phyloP scores from a whole-genome alignment of 2,329 filamentous ascomycete species.

The Exophiala xenobiotica region DNA sequence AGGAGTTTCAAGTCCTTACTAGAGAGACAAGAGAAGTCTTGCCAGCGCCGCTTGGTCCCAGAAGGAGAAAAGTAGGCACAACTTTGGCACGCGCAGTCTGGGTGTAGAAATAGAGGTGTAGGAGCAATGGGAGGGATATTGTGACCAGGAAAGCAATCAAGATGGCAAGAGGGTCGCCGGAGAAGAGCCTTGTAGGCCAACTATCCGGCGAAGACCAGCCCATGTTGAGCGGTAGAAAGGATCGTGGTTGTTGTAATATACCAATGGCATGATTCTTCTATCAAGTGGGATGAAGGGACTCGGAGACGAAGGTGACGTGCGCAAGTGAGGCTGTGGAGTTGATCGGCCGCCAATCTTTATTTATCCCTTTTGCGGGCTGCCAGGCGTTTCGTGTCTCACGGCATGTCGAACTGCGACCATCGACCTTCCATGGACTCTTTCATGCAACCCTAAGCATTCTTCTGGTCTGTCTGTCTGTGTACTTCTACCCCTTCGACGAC shows the following conservation, averaged over 20 bases:
- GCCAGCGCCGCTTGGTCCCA: slow-evolving; percentile 78
- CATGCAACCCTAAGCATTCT: neutral
- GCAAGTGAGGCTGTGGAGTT: neutral
- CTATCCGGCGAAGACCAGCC: slow-evolving; percentile 40
- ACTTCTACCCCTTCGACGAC: neutral
- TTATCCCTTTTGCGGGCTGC: neutral
- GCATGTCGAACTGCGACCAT: slow-evolving; percentile 10
- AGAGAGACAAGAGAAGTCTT: slow-evolving; percentile 88
- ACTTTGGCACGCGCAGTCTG: slow-evolving; percentile 61
- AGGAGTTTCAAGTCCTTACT: slow-evolving; percentile 44
- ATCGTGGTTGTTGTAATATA: neutral
- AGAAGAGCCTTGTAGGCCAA: slow-evolving; percentile 44
- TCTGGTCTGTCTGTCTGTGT: neutral
- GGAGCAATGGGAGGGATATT: slow-evolving; percentile 69
- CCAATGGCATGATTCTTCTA: neutral
- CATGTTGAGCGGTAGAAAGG: slow-evolving; percentile 21
- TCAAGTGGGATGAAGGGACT: slow-evolving; percentile 1
- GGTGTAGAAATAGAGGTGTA: slow-evolving; percentile 73
- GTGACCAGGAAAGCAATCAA: slow-evolving; percentile 68
- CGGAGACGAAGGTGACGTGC: slow-evolving; percentile 1
- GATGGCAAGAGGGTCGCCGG: slow-evolving; percentile 51
- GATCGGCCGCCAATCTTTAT: slow-evolving; percentile 1
- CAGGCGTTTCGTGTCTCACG: slow-evolving; percentile 6
- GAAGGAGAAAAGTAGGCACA: slow-evolving; percentile 73
- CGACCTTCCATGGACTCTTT: neutral